These are phyloP conservation scores for Picochlorum sp. DNA, from an alignment of 139 green algal species.

Conservation along the genomic window DNA sequence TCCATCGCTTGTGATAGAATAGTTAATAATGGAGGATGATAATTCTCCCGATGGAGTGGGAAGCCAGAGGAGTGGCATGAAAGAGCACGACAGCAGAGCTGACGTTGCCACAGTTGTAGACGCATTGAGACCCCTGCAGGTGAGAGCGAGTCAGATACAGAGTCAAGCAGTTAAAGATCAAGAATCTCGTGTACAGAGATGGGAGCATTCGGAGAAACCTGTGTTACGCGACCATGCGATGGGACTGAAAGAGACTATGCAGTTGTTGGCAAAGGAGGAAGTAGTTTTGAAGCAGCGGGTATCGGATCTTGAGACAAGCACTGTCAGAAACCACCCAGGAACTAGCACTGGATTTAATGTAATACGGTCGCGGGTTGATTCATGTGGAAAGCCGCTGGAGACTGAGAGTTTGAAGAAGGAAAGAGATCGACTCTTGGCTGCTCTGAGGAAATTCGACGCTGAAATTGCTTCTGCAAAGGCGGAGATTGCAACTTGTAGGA, in stretches of 20 bases:
- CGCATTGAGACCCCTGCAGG: slow-evolving; percentile 9
- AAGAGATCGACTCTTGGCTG: slow-evolving; percentile 19
- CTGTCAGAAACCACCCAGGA: slow-evolving; percentile 9
- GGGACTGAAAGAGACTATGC: slow-evolving; percentile 13
- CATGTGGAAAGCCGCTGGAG: slow-evolving; percentile 19
- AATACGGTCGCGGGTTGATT: slow-evolving; percentile 19
- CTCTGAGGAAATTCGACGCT: slow-evolving; percentile 21
- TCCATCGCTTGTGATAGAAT: too few species aligned
- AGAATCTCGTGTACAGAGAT: slow-evolving; percentile 8
- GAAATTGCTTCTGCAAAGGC: slow-evolving; percentile 22
- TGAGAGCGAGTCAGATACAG: slow-evolving; percentile 15
- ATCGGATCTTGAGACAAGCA: neutral
- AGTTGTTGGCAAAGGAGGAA: slow-evolving; percentile 18
- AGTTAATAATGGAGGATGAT: too few species aligned
- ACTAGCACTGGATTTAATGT: slow-evolving; percentile 37
- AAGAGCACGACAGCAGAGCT: neutral
- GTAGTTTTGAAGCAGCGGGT: slow-evolving; percentile 14
- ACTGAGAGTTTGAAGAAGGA: slow-evolving; percentile 22
- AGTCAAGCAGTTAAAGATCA: slow-evolving; percentile 7
- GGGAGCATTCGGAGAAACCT: slow-evolving; percentile 17
- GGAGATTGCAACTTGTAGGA: slow-evolving; percentile 12
- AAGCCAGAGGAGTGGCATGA: too few species aligned
- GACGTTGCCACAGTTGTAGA: neutral
- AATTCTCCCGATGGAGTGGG: too few species aligned
- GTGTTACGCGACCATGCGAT: slow-evolving; percentile 9